Conservation (phyloP, 768 basidiomycete species). For the Podaxis pistillaris region DNA sequence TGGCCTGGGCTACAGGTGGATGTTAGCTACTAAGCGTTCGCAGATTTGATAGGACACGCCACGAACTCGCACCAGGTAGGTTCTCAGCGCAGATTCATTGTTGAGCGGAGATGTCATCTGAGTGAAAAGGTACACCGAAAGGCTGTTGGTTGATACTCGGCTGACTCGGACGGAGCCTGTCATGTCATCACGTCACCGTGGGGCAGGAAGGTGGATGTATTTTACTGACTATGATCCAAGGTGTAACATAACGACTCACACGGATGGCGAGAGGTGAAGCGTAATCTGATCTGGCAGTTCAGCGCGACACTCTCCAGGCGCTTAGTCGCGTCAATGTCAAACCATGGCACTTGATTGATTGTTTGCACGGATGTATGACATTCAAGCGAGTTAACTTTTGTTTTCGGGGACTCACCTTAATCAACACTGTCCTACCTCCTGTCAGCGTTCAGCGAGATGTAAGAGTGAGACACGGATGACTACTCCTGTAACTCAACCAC, state of each 20-base stretch:
- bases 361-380: neutral
- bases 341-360: neutral
- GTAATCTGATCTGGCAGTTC: neutral
- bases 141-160: neutral
- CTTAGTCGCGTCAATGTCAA: constrained; percentile 14
- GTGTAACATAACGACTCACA: constrained; percentile 7
- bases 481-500: no score
- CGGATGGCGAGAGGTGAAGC: neutral
- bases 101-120: no score
- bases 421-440: neutral
- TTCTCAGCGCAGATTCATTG: no score
- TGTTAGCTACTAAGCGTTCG: no score
- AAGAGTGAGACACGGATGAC: neutral
- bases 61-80: no score
- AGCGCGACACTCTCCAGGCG: neutral
- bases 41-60: no score
- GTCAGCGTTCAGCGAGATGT: neutral
- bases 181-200: neutral
- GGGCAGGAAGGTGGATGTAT: neutral
- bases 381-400: neutral
- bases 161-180: neutral
- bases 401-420: neutral
- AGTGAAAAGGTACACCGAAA: no score
- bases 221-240: neutral
- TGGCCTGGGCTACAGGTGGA: no score